Evolutionary conservation across 1,284 basidiomycete genomes (phyloP), one percentile per base, ranked within the genome.

Genomic region (Ceratobasidium sp.): DNA sequence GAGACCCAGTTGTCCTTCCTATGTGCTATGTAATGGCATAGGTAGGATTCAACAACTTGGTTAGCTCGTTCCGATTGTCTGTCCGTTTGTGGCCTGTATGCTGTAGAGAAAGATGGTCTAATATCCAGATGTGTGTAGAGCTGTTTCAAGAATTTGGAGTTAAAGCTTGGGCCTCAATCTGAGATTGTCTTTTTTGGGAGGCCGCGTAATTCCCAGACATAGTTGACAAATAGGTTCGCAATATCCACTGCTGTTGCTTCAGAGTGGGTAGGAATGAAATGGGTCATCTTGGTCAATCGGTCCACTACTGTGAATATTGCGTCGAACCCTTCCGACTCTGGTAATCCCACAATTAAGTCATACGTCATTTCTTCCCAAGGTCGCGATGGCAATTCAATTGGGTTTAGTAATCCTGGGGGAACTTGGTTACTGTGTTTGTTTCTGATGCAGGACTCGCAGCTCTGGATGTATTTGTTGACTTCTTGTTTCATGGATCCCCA

Each of bases 61-160:
- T 85, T 84, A 7, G 81, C 78, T 1, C 79, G 35, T 78, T 85
- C 83, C 0, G 82, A 82, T 54, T 85, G 83, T 0, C 84, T 82
- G 66, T 85, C 82, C 0, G 82, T 81, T 58, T 84, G 79, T 0
- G 82, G 83, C 56, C 83, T 83, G 51, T 80, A 83, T 0, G 83
- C 80, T 1, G 83, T 84, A 8, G 77, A 80, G 51, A 78, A 77
- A 53, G 53, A 77, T 54, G 45, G 80, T 56, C 71, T 76, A 71
- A 78, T 79, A 26, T 60, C 15, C 0, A 80, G 73, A 0, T 71
- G 37, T 39, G 76, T 15, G 33, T 65, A 51, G 28, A 81, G 61
- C 42, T 66, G 63, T 49, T 49, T 6, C 77, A 79, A 80, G 77
- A 81, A 80, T 17, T 67, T 71, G 0, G 76, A 78, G 47, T 79